Conservation (phyloP, 495 filamentous ascomycete species). For the Penicillium waksmanii region DNA sequence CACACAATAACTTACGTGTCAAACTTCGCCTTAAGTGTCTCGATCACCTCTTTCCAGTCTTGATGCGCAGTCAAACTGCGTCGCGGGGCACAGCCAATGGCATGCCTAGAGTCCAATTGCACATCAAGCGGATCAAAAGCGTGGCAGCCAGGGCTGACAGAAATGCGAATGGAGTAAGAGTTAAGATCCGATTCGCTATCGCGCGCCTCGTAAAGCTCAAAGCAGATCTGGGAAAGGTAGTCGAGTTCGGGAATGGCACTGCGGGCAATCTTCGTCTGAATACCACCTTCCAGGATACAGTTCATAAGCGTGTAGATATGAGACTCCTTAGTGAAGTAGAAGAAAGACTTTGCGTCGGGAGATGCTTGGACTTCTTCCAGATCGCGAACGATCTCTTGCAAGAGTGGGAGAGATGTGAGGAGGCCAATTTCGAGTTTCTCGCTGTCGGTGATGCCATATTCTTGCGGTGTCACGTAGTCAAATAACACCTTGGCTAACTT, state of each 20-base stretch:
- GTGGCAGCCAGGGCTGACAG: constrained; percentile 93
- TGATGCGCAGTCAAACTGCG: constrained; percentile 88
- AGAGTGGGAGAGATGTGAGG: constrained; percentile 85
- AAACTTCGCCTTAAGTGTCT: constrained; percentile 92
- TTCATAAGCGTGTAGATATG: constrained; percentile 98
- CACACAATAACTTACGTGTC: constrained; percentile 67
- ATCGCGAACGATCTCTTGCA: constrained; percentile 94
- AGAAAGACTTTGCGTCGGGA: constrained; percentile 88
- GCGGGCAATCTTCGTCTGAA: constrained; percentile 88
- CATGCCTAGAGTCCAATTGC: constrained; percentile 91
- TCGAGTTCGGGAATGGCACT: constrained; percentile 95
- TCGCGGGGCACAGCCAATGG: constrained; percentile 87
- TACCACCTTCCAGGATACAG: constrained; percentile 95
- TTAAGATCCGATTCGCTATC: constrained; percentile 73
- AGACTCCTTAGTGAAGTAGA: constrained; percentile 99
- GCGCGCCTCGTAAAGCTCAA: constrained; percentile 94
- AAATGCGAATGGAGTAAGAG: constrained; percentile 94
- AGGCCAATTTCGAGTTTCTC: constrained; percentile 98
- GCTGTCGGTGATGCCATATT: constrained; percentile 91
- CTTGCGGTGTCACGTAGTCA: constrained; percentile 97
- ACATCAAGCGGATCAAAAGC: constrained; percentile 94
- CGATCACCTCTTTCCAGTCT: constrained; percentile 94
- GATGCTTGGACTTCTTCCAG: constrained; percentile 97
- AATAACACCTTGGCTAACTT: constrained; percentile 92
- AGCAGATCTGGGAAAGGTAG: constrained; percentile 96